Percentiles rank a stretch among this genome's conserved stretches.
These are phyloP conservation scores for Lachnellula hyalina DNA, from an alignment of 2,329 filamentous ascomycete genomes.

Conservation along the genomic window DNA sequence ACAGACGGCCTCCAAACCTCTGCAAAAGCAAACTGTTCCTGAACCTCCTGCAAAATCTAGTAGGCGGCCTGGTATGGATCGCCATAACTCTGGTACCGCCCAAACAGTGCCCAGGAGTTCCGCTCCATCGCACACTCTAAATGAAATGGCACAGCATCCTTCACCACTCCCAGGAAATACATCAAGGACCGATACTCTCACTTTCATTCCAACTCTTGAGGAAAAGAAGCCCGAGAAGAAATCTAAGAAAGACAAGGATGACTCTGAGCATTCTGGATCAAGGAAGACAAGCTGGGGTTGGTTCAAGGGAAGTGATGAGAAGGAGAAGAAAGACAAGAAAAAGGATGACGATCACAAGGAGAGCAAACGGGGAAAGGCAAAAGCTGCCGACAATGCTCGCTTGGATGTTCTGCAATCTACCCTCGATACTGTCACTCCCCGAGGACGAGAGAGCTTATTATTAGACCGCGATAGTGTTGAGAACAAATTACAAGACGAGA, in stretches of 20 bases:
- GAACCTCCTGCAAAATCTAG: conserved; percentile 45
- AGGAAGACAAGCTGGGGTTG: conserved; percentile 83
- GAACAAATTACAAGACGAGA: conserved; percentile 69
- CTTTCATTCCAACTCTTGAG: conserved; percentile 75
- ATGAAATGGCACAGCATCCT: conserved; percentile 60
- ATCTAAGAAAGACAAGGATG: conserved; percentile 65
- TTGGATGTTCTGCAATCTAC: conserved; percentile 84
- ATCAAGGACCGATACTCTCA: conserved; percentile 70
- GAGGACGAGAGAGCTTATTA: conserved; percentile 76
- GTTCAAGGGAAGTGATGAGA: conserved; percentile 72
- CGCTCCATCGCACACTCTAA: conserved; percentile 29
- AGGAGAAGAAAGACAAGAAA: conserved; percentile 64
- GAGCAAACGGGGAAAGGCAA: conserved; percentile 62
- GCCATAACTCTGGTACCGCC: conserved; percentile 24
- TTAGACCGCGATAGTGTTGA: conserved; percentile 73
- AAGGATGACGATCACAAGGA: conserved; percentile 53
- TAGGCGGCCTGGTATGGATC: conserved; percentile 36
- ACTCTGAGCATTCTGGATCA: conserved; percentile 51
- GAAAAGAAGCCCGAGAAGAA: conserved; percentile 73
- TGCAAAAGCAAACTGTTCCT: conserved; percentile 31
- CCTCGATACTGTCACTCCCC: conserved; percentile 61
- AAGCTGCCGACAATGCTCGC: conserved; percentile 65
- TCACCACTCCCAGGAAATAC: conserved; percentile 66
- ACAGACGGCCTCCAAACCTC: conserved; percentile 33
- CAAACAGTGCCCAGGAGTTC: conserved; percentile 20